Evolutionary conservation across 441 rosid species (phyloP).

Genomic region (Cnidoscolus chayamansa): DNA sequence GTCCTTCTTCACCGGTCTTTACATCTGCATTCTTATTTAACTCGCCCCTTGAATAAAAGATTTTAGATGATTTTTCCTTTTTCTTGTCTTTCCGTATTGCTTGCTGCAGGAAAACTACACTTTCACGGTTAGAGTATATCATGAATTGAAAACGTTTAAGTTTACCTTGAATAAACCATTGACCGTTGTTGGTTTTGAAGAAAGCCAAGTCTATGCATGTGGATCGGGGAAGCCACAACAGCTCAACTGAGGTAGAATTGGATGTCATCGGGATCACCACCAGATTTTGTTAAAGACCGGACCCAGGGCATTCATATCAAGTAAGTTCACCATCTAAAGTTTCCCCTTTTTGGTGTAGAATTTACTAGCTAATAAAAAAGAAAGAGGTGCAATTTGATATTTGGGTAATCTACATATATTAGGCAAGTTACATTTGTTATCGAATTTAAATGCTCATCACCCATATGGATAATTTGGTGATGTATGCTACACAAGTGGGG

Average conservation of each 20-base stretch:
- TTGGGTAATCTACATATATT: no score
- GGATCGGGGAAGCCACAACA: constrained; percentile 21
- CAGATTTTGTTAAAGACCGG: constrained; percentile 76
- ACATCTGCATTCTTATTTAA: background rate
- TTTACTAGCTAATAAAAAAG: no score
- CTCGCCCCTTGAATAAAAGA: background rate
- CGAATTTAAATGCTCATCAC: no score
- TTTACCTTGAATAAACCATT: constrained; percentile 70
- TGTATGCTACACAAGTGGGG: no score
- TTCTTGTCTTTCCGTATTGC: background rate
- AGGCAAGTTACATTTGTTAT: no score
- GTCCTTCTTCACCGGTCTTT: constrained; percentile 63
- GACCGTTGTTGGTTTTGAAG: constrained; percentile 72
- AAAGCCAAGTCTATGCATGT: constrained; percentile 40
- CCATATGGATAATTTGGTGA: no score
- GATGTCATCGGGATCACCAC: constrained; percentile 66
- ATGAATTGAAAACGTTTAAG: constrained; percentile 64
- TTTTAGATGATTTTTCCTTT: background rate
- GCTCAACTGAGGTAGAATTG: constrained; percentile 41
- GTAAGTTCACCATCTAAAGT: constrained; percentile 25
- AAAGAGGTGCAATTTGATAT: background rate
- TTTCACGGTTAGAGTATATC: constrained; percentile 71
- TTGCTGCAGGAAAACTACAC: constrained; percentile 55
- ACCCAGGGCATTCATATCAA: constrained; percentile 76
- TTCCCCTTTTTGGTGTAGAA: background rate